Evolutionary conservation across 805 yeast species (phyloP), one percentile per base, ranked within the genome.

Genomic region (Myxozyma melibiosi): DNA sequence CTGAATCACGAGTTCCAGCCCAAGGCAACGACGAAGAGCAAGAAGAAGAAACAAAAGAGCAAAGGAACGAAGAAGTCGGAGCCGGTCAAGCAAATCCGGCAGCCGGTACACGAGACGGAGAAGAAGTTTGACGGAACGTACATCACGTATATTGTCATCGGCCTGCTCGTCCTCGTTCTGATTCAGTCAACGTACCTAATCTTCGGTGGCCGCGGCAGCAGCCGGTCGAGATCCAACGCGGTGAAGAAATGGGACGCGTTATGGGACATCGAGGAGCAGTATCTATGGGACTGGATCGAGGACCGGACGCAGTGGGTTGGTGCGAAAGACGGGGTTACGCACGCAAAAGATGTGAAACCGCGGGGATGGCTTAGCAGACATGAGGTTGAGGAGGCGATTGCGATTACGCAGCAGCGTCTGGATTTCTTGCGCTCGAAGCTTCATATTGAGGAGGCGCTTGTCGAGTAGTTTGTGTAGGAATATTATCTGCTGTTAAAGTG

Each of bases 281-380:
- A 78, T 24, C 67, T 88, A 42, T 88, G 94, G 94, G 78, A 81
- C 44, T 88, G 96, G 96, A 76, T 88, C 41, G 77, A 77, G 41
- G 75, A 73, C 57, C 75, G 81, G 35, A 71, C 73, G 9, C 65
- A 66, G 35, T 48, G 51, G 41, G 47, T 44, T 27, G 72, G 73
- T 30, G 52, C 61, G 27, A 71, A 73, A 31, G 45, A 52, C 20
- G 50, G 27, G 16, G 41, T 27, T n/a, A 25, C 51, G 27, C 47
- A 37, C 11, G 38, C 39, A 13, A n/a, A 22, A 18, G 27, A 8
- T 9, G 27, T 6, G 27, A 54, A n/a, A 28, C 48, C 48, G 9
- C 28, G 41, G 34, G 60, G 48, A 9, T 58, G 59, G 62, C 54
- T 61, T 9, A 53, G 57, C 16, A 65, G 71, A 39, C 82, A 79